Conservation (phyloP, 768 basidiomycete genomes). For the Tulasnella sp. region DNA sequence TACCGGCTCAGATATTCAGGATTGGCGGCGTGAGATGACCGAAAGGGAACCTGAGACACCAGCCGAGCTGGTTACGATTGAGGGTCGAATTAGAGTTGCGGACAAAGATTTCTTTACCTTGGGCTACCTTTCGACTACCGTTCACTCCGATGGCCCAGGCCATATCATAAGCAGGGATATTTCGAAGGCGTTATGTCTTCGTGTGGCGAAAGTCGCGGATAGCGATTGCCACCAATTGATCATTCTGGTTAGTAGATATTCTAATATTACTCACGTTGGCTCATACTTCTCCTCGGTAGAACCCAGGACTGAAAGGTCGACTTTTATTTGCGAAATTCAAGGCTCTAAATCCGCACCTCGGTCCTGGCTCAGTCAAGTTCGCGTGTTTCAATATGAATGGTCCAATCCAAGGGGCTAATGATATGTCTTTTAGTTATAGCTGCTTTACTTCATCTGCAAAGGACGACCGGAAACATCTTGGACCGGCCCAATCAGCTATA, state of each 20-base stretch:
- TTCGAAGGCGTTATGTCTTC: neutral
- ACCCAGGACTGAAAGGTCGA: neutral
- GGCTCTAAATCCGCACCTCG: neutral
- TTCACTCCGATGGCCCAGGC: neutral
- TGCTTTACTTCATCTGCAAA: neutral
- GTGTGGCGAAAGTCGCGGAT: neutral
- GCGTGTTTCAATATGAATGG: neutral
- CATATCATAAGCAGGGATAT: neutral
- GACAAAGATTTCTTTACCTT: neutral
- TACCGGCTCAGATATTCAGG: neutral
- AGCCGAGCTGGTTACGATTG: neutral
- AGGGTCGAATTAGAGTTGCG: neutral
- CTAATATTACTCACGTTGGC: neutral
- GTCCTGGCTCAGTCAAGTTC: neutral
- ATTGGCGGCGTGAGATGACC: neutral
- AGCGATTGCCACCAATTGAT: neutral
- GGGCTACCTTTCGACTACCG: neutral
- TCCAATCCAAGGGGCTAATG: neutral
- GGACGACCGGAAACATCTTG: neutral
- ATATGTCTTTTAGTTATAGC: neutral
- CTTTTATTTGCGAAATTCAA: neutral
- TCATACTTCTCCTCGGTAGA: neutral
- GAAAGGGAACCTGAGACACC: neutral
- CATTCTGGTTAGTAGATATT: neutral
- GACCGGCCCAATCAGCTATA: neutral